Conservation (phyloP, 1,284 basidiomycete species). For the Ustilago curta region DNA sequence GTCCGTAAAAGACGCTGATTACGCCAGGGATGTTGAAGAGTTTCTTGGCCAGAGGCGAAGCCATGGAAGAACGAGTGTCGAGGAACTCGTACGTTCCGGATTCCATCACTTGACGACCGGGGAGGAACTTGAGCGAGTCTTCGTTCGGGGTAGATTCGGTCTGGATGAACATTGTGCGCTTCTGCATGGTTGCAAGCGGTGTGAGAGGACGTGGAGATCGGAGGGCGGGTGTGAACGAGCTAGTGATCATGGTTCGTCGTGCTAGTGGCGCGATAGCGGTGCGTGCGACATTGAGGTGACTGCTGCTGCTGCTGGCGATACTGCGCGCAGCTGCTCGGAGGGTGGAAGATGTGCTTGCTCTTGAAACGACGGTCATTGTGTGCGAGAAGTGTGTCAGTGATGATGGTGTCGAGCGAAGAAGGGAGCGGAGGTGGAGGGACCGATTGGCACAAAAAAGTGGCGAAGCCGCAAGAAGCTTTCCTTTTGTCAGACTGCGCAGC, state of each 20-base stretch:
- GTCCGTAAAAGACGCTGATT: conserved; percentile 89
- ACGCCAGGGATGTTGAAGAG: conserved; percentile 94
- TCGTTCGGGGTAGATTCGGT: conserved; percentile 97
- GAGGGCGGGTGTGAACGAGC: conserved; percentile 8
- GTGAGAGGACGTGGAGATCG: not conserved
- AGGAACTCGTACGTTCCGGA: conserved; percentile 89
- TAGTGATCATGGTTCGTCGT: conserved; percentile 27
- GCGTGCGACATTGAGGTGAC: conserved; percentile 10
- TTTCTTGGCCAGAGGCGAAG: conserved; percentile 89
- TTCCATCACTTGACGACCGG: conserved; percentile 87
- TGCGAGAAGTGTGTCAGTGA: not conserved
- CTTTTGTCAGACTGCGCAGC: conserved; percentile 16
- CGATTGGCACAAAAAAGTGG: conserved; percentile 13
- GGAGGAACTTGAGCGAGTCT: conserved; percentile 97
- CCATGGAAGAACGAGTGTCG: conserved; percentile 74
- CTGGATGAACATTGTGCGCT: conserved; percentile 61
- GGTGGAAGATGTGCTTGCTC: conserved; percentile 12
- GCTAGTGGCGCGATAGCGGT: conserved; percentile 3
- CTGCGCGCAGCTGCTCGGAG: conserved; percentile 24
- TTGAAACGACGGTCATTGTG: conserved; percentile 28
- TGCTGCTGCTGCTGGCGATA: conserved; percentile 12
- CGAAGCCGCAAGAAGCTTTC: conserved; percentile 3
- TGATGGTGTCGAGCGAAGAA: conserved; percentile 1
- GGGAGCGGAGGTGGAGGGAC: conserved; percentile 7
- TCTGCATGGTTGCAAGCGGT: conserved; percentile 14